A percentile compares a stretch with the other conserved stretches of the same genome.
These are phyloP conservation scores for Neopestalotiopsis sp. DNA, from an alignment of 2,329 filamentous ascomycete species.

Conservation along the genomic window DNA sequence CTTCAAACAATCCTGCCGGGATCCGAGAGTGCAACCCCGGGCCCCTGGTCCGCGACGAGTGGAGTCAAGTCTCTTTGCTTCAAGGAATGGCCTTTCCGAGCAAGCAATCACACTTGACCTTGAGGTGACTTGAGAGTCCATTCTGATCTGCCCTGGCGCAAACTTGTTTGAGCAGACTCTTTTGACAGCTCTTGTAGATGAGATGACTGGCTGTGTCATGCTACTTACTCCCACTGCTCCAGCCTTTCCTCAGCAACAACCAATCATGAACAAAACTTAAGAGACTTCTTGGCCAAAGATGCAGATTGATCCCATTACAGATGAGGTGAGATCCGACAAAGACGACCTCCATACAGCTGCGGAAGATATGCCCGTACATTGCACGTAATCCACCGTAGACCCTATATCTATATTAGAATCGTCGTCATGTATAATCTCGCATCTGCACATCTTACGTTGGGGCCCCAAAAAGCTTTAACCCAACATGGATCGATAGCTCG, in stretches of 20 bases:
- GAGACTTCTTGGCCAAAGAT: not conserved
- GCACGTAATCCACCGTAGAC: not conserved
- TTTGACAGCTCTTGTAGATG: slow-evolving; percentile 13
- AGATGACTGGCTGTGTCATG: not conserved
- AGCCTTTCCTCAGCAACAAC: slow-evolving; percentile 5
- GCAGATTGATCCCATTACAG: not conserved
- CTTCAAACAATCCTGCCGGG: slow-evolving; percentile 13
- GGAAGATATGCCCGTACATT: not conserved
- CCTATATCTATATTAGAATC: not conserved
- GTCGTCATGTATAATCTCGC: not conserved
- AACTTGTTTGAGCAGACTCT: not conserved
- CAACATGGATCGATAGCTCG: not conserved
- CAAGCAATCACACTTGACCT: not conserved
- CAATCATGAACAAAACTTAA: not conserved
- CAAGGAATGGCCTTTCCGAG: not conserved
- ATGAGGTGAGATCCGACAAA: not conserved
- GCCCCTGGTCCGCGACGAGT: not conserved
- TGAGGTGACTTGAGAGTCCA: not conserved
- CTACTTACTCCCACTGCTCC: not conserved
- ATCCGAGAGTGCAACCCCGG: not conserved
- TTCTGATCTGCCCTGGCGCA: not conserved
- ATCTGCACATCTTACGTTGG: not conserved
- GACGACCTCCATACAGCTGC: not conserved
- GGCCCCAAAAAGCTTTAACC: not conserved
- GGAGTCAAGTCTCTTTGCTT: not conserved